Evolutionary conservation across 2,329 filamentous ascomycete species (phyloP), one percentile per base, ranked within the genome.

Genomic region (Diaporthe batatas): DNA sequence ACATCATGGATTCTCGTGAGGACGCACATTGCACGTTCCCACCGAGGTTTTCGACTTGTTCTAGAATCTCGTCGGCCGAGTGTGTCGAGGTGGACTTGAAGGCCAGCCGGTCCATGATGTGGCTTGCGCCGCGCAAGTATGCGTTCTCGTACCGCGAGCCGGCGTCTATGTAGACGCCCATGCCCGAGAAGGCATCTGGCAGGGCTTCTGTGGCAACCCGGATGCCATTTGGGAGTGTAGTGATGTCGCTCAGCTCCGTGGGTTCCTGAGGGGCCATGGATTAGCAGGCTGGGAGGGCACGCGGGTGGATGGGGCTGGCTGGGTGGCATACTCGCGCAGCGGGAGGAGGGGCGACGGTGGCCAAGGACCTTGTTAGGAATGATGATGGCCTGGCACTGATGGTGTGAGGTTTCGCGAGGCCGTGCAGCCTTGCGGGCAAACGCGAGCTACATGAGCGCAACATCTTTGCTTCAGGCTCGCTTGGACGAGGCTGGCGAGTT

Each of bases 21-120:
- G 95, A 98, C 14, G 96, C 95, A 84, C 96, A 99, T 84, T 98
- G 95, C 73, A 99, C 96, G 81, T 98, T 98, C 42, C 96, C 96
- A 47, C 96, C 96, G 3, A 99, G 86, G 0, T 91, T 92, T 83
- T 98, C 96, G 44, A 98, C 89, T 44, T 91, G 88, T 82, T 98
- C 94, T 25, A 98, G 86, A 91, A 98, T 96, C 77, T 95, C 87
- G 82, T 98, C 95, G 71, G 91, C 91, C 0, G 90, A 90, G 74
- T 91, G 91, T 47, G 86, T 85, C 44, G 88, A 88, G 0, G 96
- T 98, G 6, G 91, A 92, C 81, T 98, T 98, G 89, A 98, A 99
- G 42, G 96, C 96, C 51, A 99, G 84, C 6, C 96, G 90, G 83
- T 99, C 96, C 88, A 98, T 93, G 77, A 99, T 97, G 83, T 99